These are phyloP conservation scores for Leucogyrophana mollusca DNA, from an alignment of 768 basidiomycete genomes.

Conservation along the genomic window DNA sequence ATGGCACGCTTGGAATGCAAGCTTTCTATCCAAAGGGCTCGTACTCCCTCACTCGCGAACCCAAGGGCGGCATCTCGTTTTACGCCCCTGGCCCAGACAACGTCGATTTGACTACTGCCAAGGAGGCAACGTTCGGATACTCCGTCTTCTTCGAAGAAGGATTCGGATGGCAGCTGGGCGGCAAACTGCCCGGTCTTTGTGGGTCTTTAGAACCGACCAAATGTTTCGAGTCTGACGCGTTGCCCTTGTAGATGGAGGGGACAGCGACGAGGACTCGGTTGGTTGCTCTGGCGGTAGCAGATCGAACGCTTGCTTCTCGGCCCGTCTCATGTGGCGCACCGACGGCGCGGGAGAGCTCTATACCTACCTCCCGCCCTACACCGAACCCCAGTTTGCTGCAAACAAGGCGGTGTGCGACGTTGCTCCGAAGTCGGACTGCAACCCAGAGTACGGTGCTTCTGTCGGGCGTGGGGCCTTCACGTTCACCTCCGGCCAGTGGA, in stretches of 20 bases:
- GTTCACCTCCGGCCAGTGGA: slow-evolving; percentile 66
- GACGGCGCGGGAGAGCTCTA: slow-evolving; percentile 65
- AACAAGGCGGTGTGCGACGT: slow-evolving; percentile 52
- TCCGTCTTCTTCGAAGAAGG: slow-evolving; percentile 61
- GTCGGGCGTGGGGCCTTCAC: slow-evolving; percentile 68
- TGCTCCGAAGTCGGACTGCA: slow-evolving; percentile 50
- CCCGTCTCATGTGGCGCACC: slow-evolving; percentile 68
- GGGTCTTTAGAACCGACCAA: slow-evolving; percentile 20
- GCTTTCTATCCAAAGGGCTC: slow-evolving; percentile 58
- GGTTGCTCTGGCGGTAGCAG: slow-evolving; percentile 67
- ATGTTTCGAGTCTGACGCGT: slow-evolving; percentile 9
- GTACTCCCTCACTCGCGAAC: slow-evolving; percentile 45
- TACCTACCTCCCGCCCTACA: slow-evolving; percentile 62
- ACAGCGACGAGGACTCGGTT: slow-evolving; percentile 43
- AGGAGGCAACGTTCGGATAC: slow-evolving; percentile 63
- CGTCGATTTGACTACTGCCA: slow-evolving; percentile 57
- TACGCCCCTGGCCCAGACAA: slow-evolving; percentile 58
- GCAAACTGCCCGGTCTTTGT: slow-evolving; percentile 76
- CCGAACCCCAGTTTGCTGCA: slow-evolving; percentile 35
- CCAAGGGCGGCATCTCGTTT: slow-evolving; percentile 66
- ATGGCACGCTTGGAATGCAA: slow-evolving; percentile 51
- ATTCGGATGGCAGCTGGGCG: slow-evolving; percentile 66
- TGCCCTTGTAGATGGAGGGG: slow-evolving; percentile 49
- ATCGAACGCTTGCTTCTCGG: slow-evolving; percentile 55
- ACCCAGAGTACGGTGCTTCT: slow-evolving; percentile 63